Evolutionary conservation across 805 yeast genomes (phyloP).

Genomic region (Candida morakotiae): DNA sequence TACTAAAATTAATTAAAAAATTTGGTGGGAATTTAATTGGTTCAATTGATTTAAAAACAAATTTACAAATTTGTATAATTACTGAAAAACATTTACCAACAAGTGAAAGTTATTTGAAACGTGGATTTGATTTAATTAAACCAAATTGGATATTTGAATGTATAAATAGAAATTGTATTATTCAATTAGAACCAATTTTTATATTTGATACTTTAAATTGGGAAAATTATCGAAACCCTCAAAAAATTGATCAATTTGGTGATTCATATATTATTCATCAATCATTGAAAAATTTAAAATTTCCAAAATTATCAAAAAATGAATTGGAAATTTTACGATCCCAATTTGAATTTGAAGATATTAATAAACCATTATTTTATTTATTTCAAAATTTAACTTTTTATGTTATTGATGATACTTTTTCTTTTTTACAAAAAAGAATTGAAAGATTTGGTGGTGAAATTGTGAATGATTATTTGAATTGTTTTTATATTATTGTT

Average conservation of each 20-base stretch:
- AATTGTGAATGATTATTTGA: constrained; percentile 11
- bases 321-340: constrained; percentile 11
- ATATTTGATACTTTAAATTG: constrained; percentile 39
- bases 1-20: constrained; percentile 35
- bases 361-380: constrained; percentile 18
- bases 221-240: constrained; percentile 16
- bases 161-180: constrained; percentile 32
- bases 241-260: constrained; percentile 54
- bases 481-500: constrained; percentile 10
- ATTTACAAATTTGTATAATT: constrained; percentile 6
- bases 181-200: constrained; percentile 61
- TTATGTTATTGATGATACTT: constrained; percentile 19
- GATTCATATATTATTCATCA: constrained; percentile 48
- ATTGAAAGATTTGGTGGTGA: constrained; percentile 44
- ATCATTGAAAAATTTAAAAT: constrained; percentile 10
- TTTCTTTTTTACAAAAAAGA: constrained; percentile 19
- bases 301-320: constrained; percentile 5
- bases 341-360: constrained; percentile 10
- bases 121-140: constrained; percentile 56
- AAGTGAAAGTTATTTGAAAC: constrained; percentile 18
- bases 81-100: constrained; percentile 19
- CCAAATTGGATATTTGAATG: constrained; percentile 78
- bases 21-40: constrained; percentile 49
- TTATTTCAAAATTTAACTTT: constrained; percentile 34
- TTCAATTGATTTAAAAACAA: constrained; percentile 9